phyloP scores from a whole-genome alignment of 306 rosid genomes.

The Prunus fruticosa region DNA sequence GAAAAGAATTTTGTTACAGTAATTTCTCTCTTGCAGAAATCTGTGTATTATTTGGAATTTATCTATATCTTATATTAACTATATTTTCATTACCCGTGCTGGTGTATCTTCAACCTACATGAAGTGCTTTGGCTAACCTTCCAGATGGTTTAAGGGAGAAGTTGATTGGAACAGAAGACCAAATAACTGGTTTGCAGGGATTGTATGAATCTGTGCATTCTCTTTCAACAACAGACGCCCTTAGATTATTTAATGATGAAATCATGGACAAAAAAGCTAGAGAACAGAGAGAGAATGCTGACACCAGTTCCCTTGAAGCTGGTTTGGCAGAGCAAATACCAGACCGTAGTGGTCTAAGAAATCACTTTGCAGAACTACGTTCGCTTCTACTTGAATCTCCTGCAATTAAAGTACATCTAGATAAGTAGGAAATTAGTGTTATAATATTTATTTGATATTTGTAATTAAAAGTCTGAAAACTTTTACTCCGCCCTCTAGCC shows the following conservation, averaged over 20 bases:
- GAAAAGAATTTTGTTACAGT: not conserved
- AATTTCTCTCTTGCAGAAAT: not conserved
- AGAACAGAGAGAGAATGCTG: slow-evolving; percentile 25
- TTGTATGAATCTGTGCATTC: slow-evolving; percentile 62
- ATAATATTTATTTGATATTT: not conserved
- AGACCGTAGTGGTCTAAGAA: slow-evolving; percentile 29
- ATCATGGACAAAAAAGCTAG: slow-evolving; percentile 30
- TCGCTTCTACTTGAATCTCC: slow-evolving; percentile 51
- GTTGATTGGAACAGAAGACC: slow-evolving; percentile 48
- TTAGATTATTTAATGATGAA: slow-evolving; percentile 48
- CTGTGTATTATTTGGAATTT: not conserved
- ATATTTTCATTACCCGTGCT: slow-evolving; percentile 7
- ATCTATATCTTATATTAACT: slow-evolving; percentile 6
- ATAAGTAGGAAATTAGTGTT: slow-evolving; percentile 19
- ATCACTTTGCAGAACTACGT: slow-evolving; percentile 41
- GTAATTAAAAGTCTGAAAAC: not conserved
- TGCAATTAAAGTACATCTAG: slow-evolving; percentile 36
- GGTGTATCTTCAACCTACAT: not conserved
- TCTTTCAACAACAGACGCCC: slow-evolving; percentile 65
- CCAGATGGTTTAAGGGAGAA: slow-evolving; percentile 60
- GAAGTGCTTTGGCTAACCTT: slow-evolving; percentile 68
- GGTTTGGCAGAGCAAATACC: slow-evolving; percentile 34
- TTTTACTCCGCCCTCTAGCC: not conserved
- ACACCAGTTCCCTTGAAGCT: slow-evolving; percentile 14
- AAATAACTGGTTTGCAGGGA: slow-evolving; percentile 44